phyloP scores from a whole-genome alignment of 805 yeast species.

The Yarrowia deformans region DNA sequence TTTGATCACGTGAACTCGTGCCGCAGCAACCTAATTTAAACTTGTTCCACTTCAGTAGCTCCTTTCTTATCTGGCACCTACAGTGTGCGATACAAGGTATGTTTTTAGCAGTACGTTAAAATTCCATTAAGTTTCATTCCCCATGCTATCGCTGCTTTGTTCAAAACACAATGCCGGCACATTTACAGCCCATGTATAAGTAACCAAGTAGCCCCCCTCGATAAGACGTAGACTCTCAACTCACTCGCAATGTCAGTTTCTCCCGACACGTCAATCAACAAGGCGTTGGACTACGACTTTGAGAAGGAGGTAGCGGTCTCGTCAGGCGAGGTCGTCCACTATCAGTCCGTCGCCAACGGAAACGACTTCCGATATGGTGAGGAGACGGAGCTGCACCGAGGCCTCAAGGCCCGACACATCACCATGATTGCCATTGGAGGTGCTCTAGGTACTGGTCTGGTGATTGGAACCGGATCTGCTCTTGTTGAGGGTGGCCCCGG shows the following conservation, averaged over 20 bases:
- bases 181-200: constrained; percentile 6
- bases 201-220: constrained; percentile 3
- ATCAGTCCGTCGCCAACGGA: constrained; percentile 30
- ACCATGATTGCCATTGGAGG: constrained; percentile 84
- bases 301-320: constrained; percentile 35
- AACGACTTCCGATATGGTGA: constrained; percentile 37
- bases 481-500: constrained; percentile 72
- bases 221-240: not conserved
- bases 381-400: constrained; percentile 46
- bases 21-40: not conserved
- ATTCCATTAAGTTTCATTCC: constrained; percentile 33
- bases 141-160: constrained; percentile 38
- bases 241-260: constrained; percentile 27
- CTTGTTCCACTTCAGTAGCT: not conserved
- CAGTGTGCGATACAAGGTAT: too few species aligned
- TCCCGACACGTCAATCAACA: constrained; percentile 32
- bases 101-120: constrained; percentile 29
- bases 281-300: constrained; percentile 36
- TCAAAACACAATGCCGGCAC: not conserved
- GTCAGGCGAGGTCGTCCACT: constrained; percentile 27
- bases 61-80: constrained; percentile 7
- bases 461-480: constrained; percentile 79
- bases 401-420: constrained; percentile 64
- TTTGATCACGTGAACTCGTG: not conserved
- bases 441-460: constrained; percentile 79